A percentile compares a stretch with the other conserved stretches of the same genome.
Conservation (phyloP, 495 filamentous ascomycete species). For the Corynascus novoguineensis region DNA sequence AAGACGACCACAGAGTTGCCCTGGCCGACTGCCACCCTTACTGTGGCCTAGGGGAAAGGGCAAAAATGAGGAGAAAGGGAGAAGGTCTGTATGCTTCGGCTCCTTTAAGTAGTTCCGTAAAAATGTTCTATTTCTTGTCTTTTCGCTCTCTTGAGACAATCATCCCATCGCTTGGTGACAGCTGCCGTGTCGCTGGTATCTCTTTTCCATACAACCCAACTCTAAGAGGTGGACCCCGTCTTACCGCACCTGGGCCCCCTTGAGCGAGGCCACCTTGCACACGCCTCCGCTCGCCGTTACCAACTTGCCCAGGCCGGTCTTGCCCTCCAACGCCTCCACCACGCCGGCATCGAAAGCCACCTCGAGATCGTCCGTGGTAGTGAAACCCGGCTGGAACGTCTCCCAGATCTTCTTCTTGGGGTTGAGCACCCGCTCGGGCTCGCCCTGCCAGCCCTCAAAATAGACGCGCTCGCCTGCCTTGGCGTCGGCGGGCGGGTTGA, state of each 20-base stretch:
- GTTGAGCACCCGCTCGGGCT: conserved; percentile 89
- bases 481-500: conserved; percentile 73
- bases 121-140: too few relatives aligned
- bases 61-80: neutral
- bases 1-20: neutral
- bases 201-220: neutral
- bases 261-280: conserved; percentile 68
- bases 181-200: conserved; percentile 6
- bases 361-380: conserved; percentile 69
- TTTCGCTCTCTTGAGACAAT: too few relatives aligned
- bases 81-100: neutral
- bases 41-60: neutral
- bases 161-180: too few relatives aligned
- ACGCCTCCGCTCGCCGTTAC: conserved; percentile 63
- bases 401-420: conserved; percentile 99
- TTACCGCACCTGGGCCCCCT: conserved; percentile 66
- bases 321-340: conserved; percentile 48
- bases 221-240: neutral
- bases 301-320: conserved; percentile 62
- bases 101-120: neutral
- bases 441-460: conserved; percentile 90
- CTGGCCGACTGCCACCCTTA: conserved; percentile 15
- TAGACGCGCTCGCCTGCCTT: conserved; percentile 77
- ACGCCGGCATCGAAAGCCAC: conserved; percentile 56
- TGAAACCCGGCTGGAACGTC: conserved; percentile 89